Evolutionary conservation across 495 filamentous ascomycete genomes (phyloP), one percentile per base, ranked within the genome.

Genomic region (Hypoxylon fuscum): DNA sequence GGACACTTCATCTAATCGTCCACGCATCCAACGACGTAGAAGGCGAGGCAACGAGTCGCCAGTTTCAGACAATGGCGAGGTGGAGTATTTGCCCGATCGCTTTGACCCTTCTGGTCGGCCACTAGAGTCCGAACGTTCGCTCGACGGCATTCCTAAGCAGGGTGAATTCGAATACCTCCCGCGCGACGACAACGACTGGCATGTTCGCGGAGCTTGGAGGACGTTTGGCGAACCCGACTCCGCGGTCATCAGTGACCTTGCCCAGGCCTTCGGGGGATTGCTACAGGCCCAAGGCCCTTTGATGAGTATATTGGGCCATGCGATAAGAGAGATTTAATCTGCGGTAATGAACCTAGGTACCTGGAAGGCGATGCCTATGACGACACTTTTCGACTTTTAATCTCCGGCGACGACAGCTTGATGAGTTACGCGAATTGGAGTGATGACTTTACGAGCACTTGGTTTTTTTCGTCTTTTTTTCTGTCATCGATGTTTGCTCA

Each of bases 51-150:
- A 54, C 21, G 38, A 55, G 8, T 69, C 53, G 2, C 48, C 62
- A 6, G 55, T 59, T 23, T 68, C 71, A 5, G 71, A 73, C 2
- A 67, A 73, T 12, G 67, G 63, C 1, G 75, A 72, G 2, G 55
- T 81, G 2, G 81, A 82, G 32, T 64, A 74, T 5, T 62, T 92
- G 0, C 89, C 89, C 0, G 81, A 85, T 38, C 80, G 89, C 0
- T 91, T 92, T 59, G 88, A 91, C 58, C 62, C 73, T 5, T 74
- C 87, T 2, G 88, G 89, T 1, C 75, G 77, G 17, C 83, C 80
- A 0, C 49, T 83, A 5, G 71, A 76, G 1, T 14, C 42, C 5
- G 22, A 61, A 18, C 34, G 21, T 18, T n/a, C 46, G 0, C 31
- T 61, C 32, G 20, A 3, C n/a, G 37, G 42, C 4, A 25, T 66